Base-by-base conservation (phyloP, 2,329 filamentous ascomycete species). In the Aspergillus sp. region DNA sequence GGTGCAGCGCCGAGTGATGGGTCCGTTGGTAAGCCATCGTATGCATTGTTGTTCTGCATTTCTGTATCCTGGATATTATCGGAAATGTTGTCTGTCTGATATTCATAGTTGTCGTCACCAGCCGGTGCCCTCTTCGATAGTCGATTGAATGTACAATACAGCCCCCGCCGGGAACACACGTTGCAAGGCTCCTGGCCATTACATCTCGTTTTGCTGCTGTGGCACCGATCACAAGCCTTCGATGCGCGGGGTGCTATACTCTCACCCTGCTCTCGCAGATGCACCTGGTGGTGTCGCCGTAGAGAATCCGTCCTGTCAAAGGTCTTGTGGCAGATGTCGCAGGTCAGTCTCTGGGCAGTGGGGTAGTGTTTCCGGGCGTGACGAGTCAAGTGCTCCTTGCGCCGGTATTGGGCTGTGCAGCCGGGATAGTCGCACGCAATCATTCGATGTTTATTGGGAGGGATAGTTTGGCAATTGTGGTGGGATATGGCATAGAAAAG, bases 381-480 rank as follows among this genome's bases (percentile, higher is more conserved):
- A 4, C 63, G 63, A 5, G 48, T 58, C 12, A 63, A 48, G 48
- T 64, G 63, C 41, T 63, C 61, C 17, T 61, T 61, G 30, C 59
- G 59, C 20, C 57, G 57, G 42, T 64, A 64, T 39, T 50, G 50
- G 17, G 57, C 47, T 30, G 42, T 41, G 47, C 63, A 64, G 17
- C 57, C 61, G 2, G 49, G 57, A 17, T 59, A 46, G 19, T 53
- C 51, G 51, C 51, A 53, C 30, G 33, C 20, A 45, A 53, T 22
- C 51, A 53, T 53, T 20, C 4, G 20, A 20, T 20, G 20, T 20
- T 20, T 0, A 20, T 20, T 4, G 20, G 20, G 20, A 20, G 20
- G 20, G 20, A 20, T 20, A 20, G 20, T 37, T 37, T 13, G 34
- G 12, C 12, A 37, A 37, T 15, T 37, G 34, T 3, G 27, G 27